These are phyloP conservation scores for Sphagnum fallax DNA, from an alignment of 228 moss, liverwort and hornwort genomes.

Conservation along the genomic window DNA sequence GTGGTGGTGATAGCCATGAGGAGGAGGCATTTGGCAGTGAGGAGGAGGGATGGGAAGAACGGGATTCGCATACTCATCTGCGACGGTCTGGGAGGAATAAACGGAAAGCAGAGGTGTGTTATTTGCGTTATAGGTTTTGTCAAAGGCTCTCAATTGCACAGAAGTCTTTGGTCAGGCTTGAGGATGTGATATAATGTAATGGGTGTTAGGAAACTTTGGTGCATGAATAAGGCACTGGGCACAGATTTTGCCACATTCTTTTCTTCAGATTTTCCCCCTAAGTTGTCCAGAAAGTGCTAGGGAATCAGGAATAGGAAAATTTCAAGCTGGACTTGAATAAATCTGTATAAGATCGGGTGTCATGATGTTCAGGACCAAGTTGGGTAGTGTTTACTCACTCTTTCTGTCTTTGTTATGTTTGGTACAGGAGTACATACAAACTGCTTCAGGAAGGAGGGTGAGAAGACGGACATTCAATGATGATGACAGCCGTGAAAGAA, in stretches of 20 bases:
- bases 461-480: constrained; percentile 37
- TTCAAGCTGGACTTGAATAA: too few species aligned
- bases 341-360: too few species aligned
- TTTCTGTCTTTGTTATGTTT: neutral
- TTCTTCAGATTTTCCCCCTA: neutral
- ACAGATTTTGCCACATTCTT: too few species aligned
- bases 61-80: constrained; percentile 44
- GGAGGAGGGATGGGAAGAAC: constrained; percentile 60
- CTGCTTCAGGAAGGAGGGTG: constrained; percentile 34
- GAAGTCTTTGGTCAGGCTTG: too few species aligned
- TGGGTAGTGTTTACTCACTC: too few species aligned
- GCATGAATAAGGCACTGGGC: too few species aligned
- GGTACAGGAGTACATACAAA: constrained; percentile 40
- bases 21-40: constrained; percentile 49
- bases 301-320: too few species aligned
- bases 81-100: constrained; percentile 94
- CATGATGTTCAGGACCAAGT: too few species aligned
- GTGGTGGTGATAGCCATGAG: constrained; percentile 31
- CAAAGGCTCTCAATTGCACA: neutral
- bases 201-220: too few species aligned
- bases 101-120: constrained; percentile 57
- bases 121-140: neutral
- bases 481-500: constrained; percentile 47
- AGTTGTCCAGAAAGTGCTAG: too few species aligned
- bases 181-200: too few species aligned